Evolutionary conservation across 2,329 filamentous ascomycete species (phyloP).

Genomic region (Venturia asperata): DNA sequence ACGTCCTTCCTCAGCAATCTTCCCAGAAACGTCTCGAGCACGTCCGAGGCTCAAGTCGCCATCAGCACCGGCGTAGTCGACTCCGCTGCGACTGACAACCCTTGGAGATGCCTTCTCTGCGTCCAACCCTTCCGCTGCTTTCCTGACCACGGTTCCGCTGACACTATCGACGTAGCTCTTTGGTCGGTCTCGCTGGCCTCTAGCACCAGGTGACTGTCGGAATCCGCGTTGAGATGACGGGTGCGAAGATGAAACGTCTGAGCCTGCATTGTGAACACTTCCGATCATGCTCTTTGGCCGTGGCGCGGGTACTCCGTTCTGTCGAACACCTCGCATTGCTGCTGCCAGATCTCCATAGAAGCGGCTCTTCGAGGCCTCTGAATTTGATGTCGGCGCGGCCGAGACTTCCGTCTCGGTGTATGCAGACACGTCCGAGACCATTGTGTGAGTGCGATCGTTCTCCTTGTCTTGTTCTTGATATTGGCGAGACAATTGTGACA

Average conservation of each 20-base stretch:
- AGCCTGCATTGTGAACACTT: conserved; percentile 17
- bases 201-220: conserved; percentile 3
- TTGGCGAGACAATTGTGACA: neutral
- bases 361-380: conserved; percentile 34
- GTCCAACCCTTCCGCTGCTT: conserved; percentile 24
- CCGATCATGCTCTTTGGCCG: conserved; percentile 22
- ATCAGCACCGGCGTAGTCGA: conserved; percentile 38
- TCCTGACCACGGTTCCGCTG: conserved; percentile 22
- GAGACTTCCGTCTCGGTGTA: conserved; percentile 13
- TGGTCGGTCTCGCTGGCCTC: conserved; percentile 5
- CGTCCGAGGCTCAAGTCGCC: conserved; percentile 30
- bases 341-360: conserved; percentile 43
- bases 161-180: conserved; percentile 14
- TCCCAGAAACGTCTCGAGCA: conserved; percentile 62
- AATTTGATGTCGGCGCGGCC: conserved; percentile 10
- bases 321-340: conserved; percentile 34
- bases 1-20: conserved; percentile 63
- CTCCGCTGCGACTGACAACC: conserved; percentile 42
- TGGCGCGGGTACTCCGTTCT: conserved; percentile 12
- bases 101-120: conserved; percentile 25
- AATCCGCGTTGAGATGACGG: neutral
- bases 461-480: conserved; percentile 18
- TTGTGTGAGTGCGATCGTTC: conserved; percentile 28
- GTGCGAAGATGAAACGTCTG: conserved; percentile 7
- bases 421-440: conserved; percentile 24